Base-by-base conservation (phyloP, 192 early-diverging fungal genomes). In the Coemansia sp. region DNA sequence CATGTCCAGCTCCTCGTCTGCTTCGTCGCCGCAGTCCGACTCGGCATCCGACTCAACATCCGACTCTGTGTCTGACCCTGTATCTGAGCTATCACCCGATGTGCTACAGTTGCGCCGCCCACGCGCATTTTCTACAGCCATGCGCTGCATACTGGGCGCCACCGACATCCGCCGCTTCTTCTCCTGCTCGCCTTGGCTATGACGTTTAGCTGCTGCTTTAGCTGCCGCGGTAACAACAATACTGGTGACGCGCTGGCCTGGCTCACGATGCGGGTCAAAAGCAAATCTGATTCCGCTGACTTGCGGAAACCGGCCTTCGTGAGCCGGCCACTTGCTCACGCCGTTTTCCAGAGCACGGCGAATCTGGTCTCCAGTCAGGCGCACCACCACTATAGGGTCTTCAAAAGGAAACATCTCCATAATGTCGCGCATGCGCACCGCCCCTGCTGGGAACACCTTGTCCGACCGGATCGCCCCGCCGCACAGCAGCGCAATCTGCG, bases 261-360 rank as follows among this genome's bases (percentile, higher is more conserved):
- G 84, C 29, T 69, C 79, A 5, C 67, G 56, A 0, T 35, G 38
- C 0, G 87, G 82, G 29, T 88, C 83, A 75, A 86, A 90, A 65
- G 75, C 80, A 15, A 88, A 70, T 25, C 84, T 74, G 11, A 90
- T 48, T 0, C 88, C 88, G 56, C 86, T 86, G 23, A 89, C 68
- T 38, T 89, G 84, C 5, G 88, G 88, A 53, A 90, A 90, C 25
- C 88, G 62, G 7, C 88, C 88, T 29, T 90, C 88, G 57, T 88
- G 86, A 15, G 81, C 85, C 6, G 88, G 88, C 68, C 83, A 86
- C 76, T 83, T 84, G 52, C 86, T 86, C 22, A 90, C 73, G 43
- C 83, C 75, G 62, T 85, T 89, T 58, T 90, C 88, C 29, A 90
- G 60, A 0, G 86, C 88, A 8, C 83, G 79, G 54, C 83, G 82